phyloP scores from a whole-genome alignment of 2,329 filamentous ascomycete genomes.

The Aspergillus brunneoviolaceus region DNA sequence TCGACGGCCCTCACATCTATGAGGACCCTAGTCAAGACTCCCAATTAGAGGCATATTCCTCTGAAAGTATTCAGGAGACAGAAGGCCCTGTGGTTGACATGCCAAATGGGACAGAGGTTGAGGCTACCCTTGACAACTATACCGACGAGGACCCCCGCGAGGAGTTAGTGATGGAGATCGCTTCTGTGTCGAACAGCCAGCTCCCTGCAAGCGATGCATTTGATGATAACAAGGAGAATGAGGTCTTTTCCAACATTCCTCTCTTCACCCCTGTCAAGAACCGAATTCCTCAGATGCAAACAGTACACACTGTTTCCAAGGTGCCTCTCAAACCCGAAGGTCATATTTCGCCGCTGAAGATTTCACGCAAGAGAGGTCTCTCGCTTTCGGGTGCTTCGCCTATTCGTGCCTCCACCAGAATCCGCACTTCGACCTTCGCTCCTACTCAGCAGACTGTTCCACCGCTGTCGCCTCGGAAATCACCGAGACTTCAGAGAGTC shows the following conservation, averaged over 20 bases:
- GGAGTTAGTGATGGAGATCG: background rate
- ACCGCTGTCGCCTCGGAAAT: slow-evolving; percentile 31
- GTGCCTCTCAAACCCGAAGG: slow-evolving; percentile 70
- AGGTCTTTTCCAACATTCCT: slow-evolving; percentile 19
- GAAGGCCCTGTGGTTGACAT: background rate
- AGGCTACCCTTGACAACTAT: background rate
- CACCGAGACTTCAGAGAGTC: slow-evolving; percentile 18
- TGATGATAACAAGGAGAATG: slow-evolving; percentile 33
- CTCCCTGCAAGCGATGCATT: slow-evolving; percentile 36
- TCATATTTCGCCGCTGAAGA: slow-evolving; percentile 47
- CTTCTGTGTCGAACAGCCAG: background rate
- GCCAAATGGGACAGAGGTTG: background rate
- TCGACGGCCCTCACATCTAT: slow-evolving; percentile 12
- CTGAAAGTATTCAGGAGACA: background rate
- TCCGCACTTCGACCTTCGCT: slow-evolving; percentile 25
- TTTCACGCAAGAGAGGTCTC: slow-evolving; percentile 49
- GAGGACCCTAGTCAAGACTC: slow-evolving; percentile 6
- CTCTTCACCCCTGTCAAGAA: slow-evolving; percentile 59
- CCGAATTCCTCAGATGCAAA: slow-evolving; percentile 47
- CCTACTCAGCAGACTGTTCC: slow-evolving; percentile 22
- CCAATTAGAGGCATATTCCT: background rate
- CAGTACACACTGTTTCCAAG: slow-evolving; percentile 74
- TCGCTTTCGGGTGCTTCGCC: slow-evolving; percentile 52
- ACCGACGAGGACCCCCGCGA: background rate
- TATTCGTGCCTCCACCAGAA: slow-evolving; percentile 32